phyloP scores from a whole-genome alignment of 192 early-diverging fungal genomes.

The Diversispora eburnea region DNA sequence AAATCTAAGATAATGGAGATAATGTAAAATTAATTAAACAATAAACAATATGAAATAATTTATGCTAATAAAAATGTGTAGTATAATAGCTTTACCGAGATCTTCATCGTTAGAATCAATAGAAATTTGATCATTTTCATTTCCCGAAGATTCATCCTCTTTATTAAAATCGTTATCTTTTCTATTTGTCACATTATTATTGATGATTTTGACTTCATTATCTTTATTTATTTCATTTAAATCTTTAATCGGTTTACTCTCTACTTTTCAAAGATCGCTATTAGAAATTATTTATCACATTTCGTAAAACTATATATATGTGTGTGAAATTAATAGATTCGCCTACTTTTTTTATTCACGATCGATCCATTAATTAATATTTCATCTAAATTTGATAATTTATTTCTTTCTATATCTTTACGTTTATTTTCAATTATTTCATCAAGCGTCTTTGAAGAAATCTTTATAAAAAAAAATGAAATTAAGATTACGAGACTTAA shows the following conservation, averaged over 20 bases:
- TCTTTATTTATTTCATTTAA: no score
- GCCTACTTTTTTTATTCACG: neutral
- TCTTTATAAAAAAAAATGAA: slow-evolving; percentile 8
- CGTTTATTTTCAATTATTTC: slow-evolving; percentile 11
- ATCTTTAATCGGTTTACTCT: no score
- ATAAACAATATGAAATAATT: neutral
- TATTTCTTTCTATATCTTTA: neutral
- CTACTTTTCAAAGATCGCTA: no score
- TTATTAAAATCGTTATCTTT: slow-evolving; percentile 35
- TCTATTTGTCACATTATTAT: slow-evolving; percentile 36
- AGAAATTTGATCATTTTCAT: slow-evolving; percentile 37
- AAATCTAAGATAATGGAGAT: slow-evolving; percentile 27
- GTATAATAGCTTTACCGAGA: slow-evolving; percentile 31
- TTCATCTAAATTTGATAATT: neutral
- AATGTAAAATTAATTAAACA: slow-evolving; percentile 3
- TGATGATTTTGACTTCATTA: slow-evolving; percentile 10
- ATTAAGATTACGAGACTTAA: neutral
- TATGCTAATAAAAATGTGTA: neutral
- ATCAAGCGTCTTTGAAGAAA: slow-evolving; percentile 1
- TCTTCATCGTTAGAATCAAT: slow-evolving; percentile 32
- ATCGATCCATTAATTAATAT: neutral
- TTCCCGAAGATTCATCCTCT: slow-evolving; percentile 36
- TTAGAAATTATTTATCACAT: no score
- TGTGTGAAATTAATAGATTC: no score
- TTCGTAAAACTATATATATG: no score